These are phyloP conservation scores for Pachysolen tannophilus DNA, from an alignment of 805 yeast genomes.

Conservation along the genomic window DNA sequence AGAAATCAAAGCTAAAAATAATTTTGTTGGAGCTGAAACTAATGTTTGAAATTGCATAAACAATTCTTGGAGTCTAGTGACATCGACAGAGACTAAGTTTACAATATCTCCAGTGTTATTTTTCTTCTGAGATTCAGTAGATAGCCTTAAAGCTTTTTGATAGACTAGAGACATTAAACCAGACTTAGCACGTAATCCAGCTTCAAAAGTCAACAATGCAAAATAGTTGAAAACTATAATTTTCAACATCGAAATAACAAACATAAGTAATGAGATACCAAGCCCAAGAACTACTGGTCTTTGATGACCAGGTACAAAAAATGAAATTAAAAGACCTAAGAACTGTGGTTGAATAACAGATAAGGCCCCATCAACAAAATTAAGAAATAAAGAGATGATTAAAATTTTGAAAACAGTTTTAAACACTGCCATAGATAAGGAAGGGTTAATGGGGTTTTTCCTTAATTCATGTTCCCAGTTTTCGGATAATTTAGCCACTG, in stretches of 20 bases:
- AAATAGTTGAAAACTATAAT: constrained; percentile 57
- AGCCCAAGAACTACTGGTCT: constrained; percentile 43
- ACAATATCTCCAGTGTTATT: constrained; percentile 61
- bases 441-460: neutral
- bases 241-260: constrained; percentile 42
- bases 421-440: neutral
- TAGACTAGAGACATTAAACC: constrained; percentile 53
- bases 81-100: constrained; percentile 60
- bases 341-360: constrained; percentile 12
- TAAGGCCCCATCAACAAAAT: neutral
- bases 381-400: neutral
- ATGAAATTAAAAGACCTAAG: constrained; percentile 40
- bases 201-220: constrained; percentile 36
- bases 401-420: neutral
- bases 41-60: constrained; percentile 34
- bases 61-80: constrained; percentile 46
- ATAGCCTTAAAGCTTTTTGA: constrained; percentile 49
- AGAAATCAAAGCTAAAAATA: constrained; percentile 36
- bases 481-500: no score
- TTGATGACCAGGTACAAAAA: constrained; percentile 23
- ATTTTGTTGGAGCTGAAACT: constrained; percentile 40
- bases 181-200: constrained; percentile 51
- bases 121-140: constrained; percentile 45
- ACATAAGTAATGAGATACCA: constrained; percentile 47
- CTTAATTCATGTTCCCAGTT: neutral